These are phyloP conservation scores for Colletotrichum spaethianum DNA, from an alignment of 2,329 filamentous ascomycete species.

Conservation along the genomic window DNA sequence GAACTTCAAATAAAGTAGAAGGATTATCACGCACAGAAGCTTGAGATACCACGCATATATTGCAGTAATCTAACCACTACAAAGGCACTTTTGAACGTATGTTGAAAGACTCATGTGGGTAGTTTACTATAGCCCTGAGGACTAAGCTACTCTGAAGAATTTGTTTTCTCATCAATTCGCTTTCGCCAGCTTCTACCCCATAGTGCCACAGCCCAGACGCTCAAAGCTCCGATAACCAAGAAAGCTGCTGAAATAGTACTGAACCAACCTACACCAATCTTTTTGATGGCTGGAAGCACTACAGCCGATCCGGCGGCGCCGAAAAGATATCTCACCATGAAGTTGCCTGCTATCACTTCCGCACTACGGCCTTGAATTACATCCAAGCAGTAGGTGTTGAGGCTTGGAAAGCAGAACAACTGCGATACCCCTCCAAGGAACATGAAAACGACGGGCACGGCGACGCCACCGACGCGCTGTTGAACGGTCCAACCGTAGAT, in stretches of 20 bases:
- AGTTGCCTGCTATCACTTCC: conserved; percentile 76
- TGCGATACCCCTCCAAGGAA: conserved; percentile 79
- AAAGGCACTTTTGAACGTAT: too few species aligned
- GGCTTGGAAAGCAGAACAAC: conserved; percentile 77
- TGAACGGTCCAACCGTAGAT: conserved; percentile 73
- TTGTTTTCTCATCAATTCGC: conserved; percentile 18
- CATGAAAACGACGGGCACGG: conserved; percentile 75
- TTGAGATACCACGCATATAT: too few species aligned
- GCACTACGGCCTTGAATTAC: conserved; percentile 38
- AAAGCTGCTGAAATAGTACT: conserved; percentile 71
- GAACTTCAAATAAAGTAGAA: too few species aligned
- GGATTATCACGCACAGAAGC: too few species aligned
- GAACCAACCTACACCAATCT: conserved; percentile 86
- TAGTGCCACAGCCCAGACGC: conserved; percentile 34
- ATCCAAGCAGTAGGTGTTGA: conserved; percentile 70
- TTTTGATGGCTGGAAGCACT: conserved; percentile 80
- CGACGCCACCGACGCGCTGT: conserved; percentile 49
- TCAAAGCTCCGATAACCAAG: conserved; percentile 42
- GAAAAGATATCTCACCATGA: conserved; percentile 82
- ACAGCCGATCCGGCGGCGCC: conserved; percentile 79
- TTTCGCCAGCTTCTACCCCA: conserved; percentile 33
- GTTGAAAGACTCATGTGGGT: not conserved
- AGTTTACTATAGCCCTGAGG: not conserved
- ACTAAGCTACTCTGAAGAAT: not conserved
- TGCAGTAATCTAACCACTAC: too few species aligned